Evolutionary conservation across 768 basidiomycete species (phyloP).

Genomic region (Termitomyces sp.): DNA sequence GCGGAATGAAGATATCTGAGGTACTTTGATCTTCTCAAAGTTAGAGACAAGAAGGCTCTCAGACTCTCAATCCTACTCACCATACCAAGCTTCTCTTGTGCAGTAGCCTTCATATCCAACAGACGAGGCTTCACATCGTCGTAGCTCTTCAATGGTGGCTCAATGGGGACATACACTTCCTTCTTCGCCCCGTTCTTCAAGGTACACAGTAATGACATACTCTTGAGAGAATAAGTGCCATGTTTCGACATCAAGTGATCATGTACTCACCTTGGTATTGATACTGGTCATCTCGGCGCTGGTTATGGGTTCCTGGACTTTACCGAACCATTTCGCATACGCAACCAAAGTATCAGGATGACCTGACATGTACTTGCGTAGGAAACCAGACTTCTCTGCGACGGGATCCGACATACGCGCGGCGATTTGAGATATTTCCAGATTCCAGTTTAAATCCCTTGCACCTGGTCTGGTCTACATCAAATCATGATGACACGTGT

Average conservation of each 20-base stretch:
- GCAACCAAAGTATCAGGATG: conserved; percentile 85
- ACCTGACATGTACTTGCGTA: conserved; percentile 81
- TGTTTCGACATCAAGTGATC: not conserved
- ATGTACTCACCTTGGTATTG: conserved; percentile 51
- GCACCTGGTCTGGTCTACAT: not conserved
- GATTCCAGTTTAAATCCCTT: not conserved
- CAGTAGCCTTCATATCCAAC: conserved; percentile 75
- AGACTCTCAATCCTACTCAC: conserved; percentile 32
- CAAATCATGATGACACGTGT: too few relatives aligned
- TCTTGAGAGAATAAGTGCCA: conserved; percentile 25
- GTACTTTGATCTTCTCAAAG: conserved; percentile 50
- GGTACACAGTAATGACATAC: conserved; percentile 67
- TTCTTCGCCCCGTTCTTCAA: conserved; percentile 46
- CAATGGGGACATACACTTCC: conserved; percentile 54
- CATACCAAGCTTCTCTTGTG: conserved; percentile 80
- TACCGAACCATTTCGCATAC: conserved; percentile 76
- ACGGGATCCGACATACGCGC: conserved; percentile 63
- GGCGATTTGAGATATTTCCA: not conserved
- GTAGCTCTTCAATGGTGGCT: conserved; percentile 71
- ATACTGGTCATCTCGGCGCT: conserved; percentile 73
- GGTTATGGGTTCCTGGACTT: conserved; percentile 49
- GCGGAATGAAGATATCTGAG: conserved; percentile 56
- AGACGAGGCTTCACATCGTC: conserved; percentile 82
- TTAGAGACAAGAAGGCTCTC: not conserved
- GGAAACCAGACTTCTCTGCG: conserved; percentile 69